Base-by-base conservation (phyloP, 345 rosid genomes). In the Populus ilicifolia region DNA sequence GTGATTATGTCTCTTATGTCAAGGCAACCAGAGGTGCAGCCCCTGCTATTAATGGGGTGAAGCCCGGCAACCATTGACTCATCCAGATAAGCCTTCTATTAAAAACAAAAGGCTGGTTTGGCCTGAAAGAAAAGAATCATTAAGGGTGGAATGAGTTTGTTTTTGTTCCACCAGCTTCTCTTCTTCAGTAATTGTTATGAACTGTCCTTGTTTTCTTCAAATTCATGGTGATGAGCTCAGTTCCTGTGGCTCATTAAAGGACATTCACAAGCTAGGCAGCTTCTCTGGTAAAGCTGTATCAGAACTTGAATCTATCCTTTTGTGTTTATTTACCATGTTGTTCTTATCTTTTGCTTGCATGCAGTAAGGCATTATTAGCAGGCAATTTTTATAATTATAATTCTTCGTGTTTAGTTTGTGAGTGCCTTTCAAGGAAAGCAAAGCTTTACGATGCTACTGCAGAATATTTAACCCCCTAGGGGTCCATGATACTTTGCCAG, bases 1-100 rank as follows among this genome's bases (percentile, higher is more conserved):
- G 89, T 7, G 99, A 94, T n/a, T 96, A 96, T 70, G 86, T 81
- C 72, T 84, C 92, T 0, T 89, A 87, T 69, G 95, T 96, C 73
- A 89, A 79, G 90, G 86, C 86, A 36, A 89, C 87, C 35, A 89
- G 94, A 83, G 94, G 93, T 38, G 83, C 79, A 73, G 91, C 81
- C 78, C 91, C 91, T 2, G 27, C 71, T 84, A 80, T 89, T 88
- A 88, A 69, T 71, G 97, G 97, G 82, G 83, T 79, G 56, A 94
- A 27, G 82, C 86, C 64, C 16, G 35, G 79, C 75, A 64, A 35
- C 29, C 79, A 77, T 76, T 89, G 84, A 72, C 85, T 88, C 82
- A 78, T 83, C 75, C 85, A 39, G 38, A 54, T 78, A 46, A 35
- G 78, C 84, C 81, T 64, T 78, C 23, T 73, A 80, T 6, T 72